Evolutionary conservation across 768 basidiomycete genomes (phyloP).

Genomic region (Mycena belliarum): DNA sequence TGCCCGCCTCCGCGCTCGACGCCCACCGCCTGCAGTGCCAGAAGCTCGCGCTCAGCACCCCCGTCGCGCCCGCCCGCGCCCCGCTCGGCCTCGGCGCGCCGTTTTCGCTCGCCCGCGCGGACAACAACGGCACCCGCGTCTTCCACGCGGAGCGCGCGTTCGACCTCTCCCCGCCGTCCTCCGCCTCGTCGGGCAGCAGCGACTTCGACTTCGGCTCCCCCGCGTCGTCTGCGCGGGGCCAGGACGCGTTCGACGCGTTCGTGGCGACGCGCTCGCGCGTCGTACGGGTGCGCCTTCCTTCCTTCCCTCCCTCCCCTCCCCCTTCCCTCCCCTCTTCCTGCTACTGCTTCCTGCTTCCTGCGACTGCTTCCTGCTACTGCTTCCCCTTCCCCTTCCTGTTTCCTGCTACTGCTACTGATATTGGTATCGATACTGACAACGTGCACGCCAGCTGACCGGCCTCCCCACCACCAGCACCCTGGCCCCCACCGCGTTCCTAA

Average conservation of each 20-base stretch:
- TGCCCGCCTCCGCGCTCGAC: constrained; percentile 2
- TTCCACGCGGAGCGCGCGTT: constrained; percentile 2
- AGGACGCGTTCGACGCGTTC: constrained; percentile 17
- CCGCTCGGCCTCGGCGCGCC: constrained; percentile 10
- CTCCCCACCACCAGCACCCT: no score
- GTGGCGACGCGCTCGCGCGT: constrained; percentile 16
- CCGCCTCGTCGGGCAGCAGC: constrained; percentile 17
- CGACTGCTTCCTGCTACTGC: no score
- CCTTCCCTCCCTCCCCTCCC: no score
- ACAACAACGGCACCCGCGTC: not conserved
- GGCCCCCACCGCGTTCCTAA: no score
- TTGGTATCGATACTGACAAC: no score
- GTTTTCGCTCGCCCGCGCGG: constrained; percentile 7
- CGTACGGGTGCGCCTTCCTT: constrained; percentile 15
- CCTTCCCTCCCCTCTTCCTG: no score
- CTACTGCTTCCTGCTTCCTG: not conserved
- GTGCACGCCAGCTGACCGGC: no score
- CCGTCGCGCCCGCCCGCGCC: constrained; percentile 2
- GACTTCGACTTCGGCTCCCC: constrained; percentile 16
- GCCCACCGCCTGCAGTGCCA: constrained; percentile 14
- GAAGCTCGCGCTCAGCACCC: constrained; percentile 6
- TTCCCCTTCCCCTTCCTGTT: no score
- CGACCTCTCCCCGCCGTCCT: constrained; percentile 18
- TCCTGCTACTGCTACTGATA: no score
- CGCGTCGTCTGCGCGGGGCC: not conserved